phyloP scores from a whole-genome alignment of 305 asterid genomes.

The Fraxinus dipetala region DNA sequence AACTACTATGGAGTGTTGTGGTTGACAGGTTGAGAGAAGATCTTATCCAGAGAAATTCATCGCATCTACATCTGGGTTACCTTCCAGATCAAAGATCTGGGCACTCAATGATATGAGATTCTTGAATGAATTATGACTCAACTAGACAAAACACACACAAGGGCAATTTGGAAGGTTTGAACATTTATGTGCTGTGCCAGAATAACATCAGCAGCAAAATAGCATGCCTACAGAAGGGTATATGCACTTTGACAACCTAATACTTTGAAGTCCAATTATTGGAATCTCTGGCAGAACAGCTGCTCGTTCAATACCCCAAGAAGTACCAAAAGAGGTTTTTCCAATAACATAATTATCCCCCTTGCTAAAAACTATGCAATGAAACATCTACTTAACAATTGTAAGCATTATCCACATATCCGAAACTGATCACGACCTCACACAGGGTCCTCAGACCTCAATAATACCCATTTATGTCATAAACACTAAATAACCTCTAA shows the following conservation, averaged over 20 bases:
- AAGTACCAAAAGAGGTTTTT: not conserved
- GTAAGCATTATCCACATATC: not conserved
- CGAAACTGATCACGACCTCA: not conserved
- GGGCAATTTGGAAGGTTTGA: not conserved
- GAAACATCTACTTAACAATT: not conserved
- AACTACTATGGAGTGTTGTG: not conserved
- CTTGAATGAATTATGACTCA: not conserved
- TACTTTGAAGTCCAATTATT: not conserved
- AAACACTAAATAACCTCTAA: not conserved
- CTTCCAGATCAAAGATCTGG: not conserved
- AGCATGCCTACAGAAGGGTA: not conserved
- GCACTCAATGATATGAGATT: not conserved
- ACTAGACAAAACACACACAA: not conserved
- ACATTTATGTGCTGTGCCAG: not conserved
- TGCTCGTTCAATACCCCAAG: not conserved
- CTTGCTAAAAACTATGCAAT: not conserved
- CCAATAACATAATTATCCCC: not conserved
- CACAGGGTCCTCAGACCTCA: not conserved
- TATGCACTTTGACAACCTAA: not conserved
- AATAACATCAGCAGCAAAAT: not conserved
- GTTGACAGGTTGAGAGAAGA: not conserved
- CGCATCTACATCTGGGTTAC: not conserved
- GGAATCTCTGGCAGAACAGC: not conserved
- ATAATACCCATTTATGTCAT: not conserved
- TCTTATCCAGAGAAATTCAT: not conserved